Evolutionary conservation across 371 early-diverging fungal species (phyloP), one percentile per base, ranked within the genome.

Genomic region (Mucor plumbeus): DNA sequence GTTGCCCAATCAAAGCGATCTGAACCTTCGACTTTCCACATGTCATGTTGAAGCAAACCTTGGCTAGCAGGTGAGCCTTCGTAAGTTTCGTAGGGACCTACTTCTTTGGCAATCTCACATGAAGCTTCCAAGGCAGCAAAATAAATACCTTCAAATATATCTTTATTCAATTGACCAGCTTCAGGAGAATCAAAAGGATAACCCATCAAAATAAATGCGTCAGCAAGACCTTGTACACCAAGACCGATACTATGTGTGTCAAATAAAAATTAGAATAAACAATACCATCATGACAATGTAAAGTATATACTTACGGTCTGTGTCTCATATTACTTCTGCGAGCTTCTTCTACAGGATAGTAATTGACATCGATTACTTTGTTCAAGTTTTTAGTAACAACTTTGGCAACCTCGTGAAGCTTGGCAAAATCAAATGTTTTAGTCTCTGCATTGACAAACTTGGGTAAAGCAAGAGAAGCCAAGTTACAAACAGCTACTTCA

Each of bases 201-300:
- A 39, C 98, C 92, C 90, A 99, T 88, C 78, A 92, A 87, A 69
- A 97, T 91, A 79, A 99, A 99, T 5, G 97, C 92, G 85, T 99
- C 99, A 11, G 99, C 99, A 41, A 99, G 90, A 36, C 99, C 99
- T 73, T 99, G 99, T 4, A 99, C 99, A 61, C 99, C 99, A 34
- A 99, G 85, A 50, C 99, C 99, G 70, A 99, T 91, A 69, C 75
- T 75, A 63, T 14, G 40, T 35, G 50, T 34, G 31, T 38, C 43
- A n/a, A 59, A 48, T 9, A 34, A 26, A 26, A n/a, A 26, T 36
- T 59, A n/a, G 43, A 41, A n/a, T 3, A 3, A 38, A 19, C 59
- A 36, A 14, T 0, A 40, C 26, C 59, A 10, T 26, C 2, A 38
- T 13, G 14, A 21, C 4, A 15, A 6, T 34, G 17, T 6, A 5